A percentile compares a stretch with the other conserved stretches of the same genome.
Evolutionary conservation across 345 rosid genomes (phyloP).

Genomic region (Geranium brycei): DNA sequence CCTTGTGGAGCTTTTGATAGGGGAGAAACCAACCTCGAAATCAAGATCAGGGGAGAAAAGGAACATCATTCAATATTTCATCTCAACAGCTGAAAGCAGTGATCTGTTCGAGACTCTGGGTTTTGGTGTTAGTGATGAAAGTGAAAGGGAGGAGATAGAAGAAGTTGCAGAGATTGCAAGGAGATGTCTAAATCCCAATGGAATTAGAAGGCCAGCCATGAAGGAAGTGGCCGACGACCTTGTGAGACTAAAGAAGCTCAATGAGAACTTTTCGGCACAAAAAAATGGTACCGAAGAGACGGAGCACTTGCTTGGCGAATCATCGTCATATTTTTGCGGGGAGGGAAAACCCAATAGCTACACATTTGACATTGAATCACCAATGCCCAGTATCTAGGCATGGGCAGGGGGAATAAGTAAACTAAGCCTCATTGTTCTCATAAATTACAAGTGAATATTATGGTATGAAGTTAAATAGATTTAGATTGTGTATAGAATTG

Average conservation of each 20-base stretch:
- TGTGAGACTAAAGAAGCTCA: not conserved
- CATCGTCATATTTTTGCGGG: not conserved
- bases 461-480: too few species aligned
- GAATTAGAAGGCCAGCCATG: slow-evolving; percentile 14
- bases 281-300: not conserved
- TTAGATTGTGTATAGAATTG: too few species aligned
- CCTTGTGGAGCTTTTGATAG: slow-evolving; percentile 22
- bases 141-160: slow-evolving; percentile 15
- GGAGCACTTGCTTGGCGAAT: not conserved
- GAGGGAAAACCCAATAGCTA: too few species aligned
- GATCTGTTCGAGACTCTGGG: not conserved
- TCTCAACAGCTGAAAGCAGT: slow-evolving; percentile 4
- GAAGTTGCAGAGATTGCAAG: slow-evolving; percentile 11
- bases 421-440: too few species aligned
- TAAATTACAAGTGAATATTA: too few species aligned
- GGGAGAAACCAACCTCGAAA: slow-evolving; percentile 12
- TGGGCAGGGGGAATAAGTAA: too few species aligned
- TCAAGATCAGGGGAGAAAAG: not conserved
- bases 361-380: too few species aligned
- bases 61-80: slow-evolving; percentile 13
- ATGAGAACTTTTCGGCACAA: not conserved
- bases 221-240: slow-evolving; percentile 9
- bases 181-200: slow-evolving; percentile 13
- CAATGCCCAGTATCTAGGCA: too few species aligned
- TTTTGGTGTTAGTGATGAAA: slow-evolving; percentile 1